Conservation (phyloP, 148 eudicot species). For the Cornus controversa region DNA sequence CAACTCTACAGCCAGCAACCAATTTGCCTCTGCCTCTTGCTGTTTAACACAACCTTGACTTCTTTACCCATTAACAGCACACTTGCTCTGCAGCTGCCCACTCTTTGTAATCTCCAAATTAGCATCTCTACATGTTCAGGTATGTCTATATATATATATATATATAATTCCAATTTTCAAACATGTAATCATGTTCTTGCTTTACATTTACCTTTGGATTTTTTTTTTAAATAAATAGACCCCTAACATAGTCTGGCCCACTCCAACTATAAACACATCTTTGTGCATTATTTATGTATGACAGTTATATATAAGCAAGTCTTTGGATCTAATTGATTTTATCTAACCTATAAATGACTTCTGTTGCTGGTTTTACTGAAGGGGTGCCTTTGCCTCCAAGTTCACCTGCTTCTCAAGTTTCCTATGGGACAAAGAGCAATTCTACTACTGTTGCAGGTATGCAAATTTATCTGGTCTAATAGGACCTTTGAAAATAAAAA, state of each 20-base stretch:
- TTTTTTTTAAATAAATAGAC: no score
- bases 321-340: not conserved
- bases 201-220: no score
- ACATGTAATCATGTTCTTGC: no score
- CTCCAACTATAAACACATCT: not conserved
- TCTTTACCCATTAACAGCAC: constrained; percentile 69
- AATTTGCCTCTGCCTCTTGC: constrained; percentile 63
- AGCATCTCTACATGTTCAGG: constrained; percentile 53
- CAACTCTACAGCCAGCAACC: constrained; percentile 40
- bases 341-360: not conserved
- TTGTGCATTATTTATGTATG: no score
- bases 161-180: not conserved
- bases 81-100: constrained; percentile 62
- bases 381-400: constrained; percentile 39
- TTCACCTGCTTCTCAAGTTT: constrained; percentile 46
- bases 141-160: not conserved
- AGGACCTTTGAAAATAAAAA: no score
- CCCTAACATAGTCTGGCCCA: no score
- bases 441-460: constrained; percentile 43
- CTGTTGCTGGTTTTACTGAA: constrained; percentile 1
- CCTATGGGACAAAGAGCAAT: constrained; percentile 33
- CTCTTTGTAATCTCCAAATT: constrained; percentile 44
- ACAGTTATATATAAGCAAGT: no score
- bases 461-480: constrained; percentile 7
- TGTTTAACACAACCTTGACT: constrained; percentile 42